phyloP scores from a whole-genome alignment of 192 early-diverging fungal species.

The Radiomyces spectabilis region DNA sequence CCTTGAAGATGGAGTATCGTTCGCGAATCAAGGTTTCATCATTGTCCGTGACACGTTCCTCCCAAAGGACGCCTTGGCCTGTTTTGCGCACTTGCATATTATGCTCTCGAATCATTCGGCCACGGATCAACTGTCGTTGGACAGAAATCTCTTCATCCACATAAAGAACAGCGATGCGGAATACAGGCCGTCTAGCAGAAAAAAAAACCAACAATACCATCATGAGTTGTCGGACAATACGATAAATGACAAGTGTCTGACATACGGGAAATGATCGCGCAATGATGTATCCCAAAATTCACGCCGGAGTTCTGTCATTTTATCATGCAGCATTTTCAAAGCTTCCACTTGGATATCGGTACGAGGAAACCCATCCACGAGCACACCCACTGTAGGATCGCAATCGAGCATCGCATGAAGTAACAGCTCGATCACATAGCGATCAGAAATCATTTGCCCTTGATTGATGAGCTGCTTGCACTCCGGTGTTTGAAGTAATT shows the following conservation, averaged over 20 bases:
- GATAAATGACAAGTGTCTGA: too few species aligned
- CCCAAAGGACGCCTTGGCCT: constrained; percentile 43
- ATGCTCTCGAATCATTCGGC: constrained; percentile 40
- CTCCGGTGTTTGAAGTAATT: constrained; percentile 43
- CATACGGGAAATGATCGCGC: constrained; percentile 41
- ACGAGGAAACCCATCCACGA: constrained; percentile 51
- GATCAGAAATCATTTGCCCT: constrained; percentile 48
- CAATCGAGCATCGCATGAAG: constrained; percentile 42
- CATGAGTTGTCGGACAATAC: too few species aligned
- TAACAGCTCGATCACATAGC: constrained; percentile 44
- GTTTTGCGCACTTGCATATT: constrained; percentile 39
- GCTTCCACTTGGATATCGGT: constrained; percentile 51
- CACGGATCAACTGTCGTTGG: constrained; percentile 38
- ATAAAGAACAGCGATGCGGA: constrained; percentile 49
- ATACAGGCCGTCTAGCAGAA: constrained; percentile 35
- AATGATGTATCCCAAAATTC: constrained; percentile 42
- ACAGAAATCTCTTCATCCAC: constrained; percentile 53
- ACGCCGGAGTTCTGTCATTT: constrained; percentile 43
- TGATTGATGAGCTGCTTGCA: constrained; percentile 50
- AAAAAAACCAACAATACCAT: constrained; percentile 1
- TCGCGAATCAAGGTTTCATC: constrained; percentile 47
- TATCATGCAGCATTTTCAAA: constrained; percentile 43
- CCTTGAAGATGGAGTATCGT: constrained; percentile 49
- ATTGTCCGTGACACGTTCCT: constrained; percentile 49
- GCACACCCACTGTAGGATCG: constrained; percentile 42